Evolutionary conservation across 1,284 basidiomycete genomes (phyloP).

Genomic region (Farysia itapuensis): DNA sequence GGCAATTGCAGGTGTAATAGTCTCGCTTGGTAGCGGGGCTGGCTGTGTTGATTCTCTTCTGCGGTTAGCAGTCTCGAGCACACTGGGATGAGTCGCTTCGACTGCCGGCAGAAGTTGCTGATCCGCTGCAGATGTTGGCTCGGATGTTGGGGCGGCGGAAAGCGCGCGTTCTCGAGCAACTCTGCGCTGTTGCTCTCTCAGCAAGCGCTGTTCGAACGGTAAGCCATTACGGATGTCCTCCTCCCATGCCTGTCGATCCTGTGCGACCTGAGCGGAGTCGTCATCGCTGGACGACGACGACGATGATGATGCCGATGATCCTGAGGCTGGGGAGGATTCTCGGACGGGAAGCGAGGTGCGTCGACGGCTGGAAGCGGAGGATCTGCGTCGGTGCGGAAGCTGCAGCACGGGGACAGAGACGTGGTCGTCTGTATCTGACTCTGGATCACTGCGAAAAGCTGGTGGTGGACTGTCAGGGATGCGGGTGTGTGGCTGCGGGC

Average conservation of each 20-base stretch:
- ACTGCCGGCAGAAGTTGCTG: no score
- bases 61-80: no score
- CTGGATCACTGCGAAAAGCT: constrained; percentile 37
- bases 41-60: no score
- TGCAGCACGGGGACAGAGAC: no score
- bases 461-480: constrained; percentile 47
- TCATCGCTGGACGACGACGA: constrained; percentile 9
- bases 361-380: neutral
- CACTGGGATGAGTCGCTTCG: no score
- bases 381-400: neutral
- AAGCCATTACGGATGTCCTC: constrained; percentile 25
- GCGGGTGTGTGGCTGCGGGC: constrained; percentile 18
- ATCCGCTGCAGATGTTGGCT: no score
- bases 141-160: no score
- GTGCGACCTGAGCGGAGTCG: constrained; percentile 11
- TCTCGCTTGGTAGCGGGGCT: no score
- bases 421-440: constrained; percentile 20
- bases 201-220: constrained; percentile 25
- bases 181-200: constrained; percentile 32
- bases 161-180: constrained; percentile 28
- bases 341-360: neutral
- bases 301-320: neutral
- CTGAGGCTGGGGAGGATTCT: constrained; percentile 7
- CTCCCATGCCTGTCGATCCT: constrained; percentile 38
- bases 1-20: no score